Evolutionary conservation across 306 rosid genomes (phyloP).

Genomic region (Glycyrrhiza uralensis): DNA sequence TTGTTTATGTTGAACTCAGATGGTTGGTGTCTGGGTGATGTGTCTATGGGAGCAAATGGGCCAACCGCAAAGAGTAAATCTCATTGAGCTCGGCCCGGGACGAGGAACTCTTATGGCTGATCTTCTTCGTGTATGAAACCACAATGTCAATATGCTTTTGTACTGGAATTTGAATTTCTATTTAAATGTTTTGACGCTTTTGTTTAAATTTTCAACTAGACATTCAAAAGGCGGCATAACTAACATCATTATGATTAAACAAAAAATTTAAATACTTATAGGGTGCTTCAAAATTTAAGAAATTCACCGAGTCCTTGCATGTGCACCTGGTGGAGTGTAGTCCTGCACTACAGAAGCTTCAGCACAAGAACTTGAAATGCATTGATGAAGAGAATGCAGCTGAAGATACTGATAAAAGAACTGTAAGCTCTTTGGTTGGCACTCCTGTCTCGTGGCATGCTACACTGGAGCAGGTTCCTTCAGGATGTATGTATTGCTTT

Average conservation of each 20-base stretch:
- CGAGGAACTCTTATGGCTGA: constrained; percentile 96
- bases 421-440: constrained; percentile 60
- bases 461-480: constrained; percentile 81
- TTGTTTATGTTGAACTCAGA: constrained; percentile 45
- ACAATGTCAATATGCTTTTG: neutral
- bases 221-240: neutral
- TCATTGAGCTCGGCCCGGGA: constrained; percentile 91
- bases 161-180: neutral
- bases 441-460: constrained; percentile 94
- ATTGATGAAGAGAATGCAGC: constrained; percentile 43
- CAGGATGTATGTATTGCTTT: constrained; percentile 69
- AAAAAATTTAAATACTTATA: constrained; percentile 28
- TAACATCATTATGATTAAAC: neutral
- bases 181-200: neutral
- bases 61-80: constrained; percentile 61
- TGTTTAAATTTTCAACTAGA: constrained; percentile 3
- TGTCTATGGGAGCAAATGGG: constrained; percentile 99
- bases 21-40: constrained; percentile 97
- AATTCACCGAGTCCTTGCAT: constrained; percentile 65
- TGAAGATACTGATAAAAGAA: constrained; percentile 42
- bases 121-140: constrained; percentile 68
- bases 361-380: constrained; percentile 72
- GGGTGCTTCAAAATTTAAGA: constrained; percentile 79
- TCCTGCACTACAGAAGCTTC: constrained; percentile 80
- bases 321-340: constrained; percentile 91